Conservation (phyloP, 768 basidiomycete genomes). For the Hemileccinum impolitum region DNA sequence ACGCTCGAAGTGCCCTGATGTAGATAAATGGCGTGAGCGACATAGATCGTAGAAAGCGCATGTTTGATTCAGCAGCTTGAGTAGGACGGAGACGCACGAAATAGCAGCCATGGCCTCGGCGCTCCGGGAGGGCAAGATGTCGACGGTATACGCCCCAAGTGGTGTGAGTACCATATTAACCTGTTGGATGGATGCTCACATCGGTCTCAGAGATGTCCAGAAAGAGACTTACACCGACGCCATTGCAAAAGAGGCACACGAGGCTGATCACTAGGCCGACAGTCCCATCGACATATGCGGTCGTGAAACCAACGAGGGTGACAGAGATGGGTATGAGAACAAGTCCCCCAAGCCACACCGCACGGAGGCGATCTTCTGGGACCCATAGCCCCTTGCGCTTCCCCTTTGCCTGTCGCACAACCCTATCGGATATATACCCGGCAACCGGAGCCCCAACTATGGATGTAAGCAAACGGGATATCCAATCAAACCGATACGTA, state of each 20-base stretch:
- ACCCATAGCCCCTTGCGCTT: conserved; percentile 56
- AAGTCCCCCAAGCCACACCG: conserved; percentile 42
- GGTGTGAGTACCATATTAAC: conserved; percentile 56
- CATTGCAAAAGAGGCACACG: conserved; percentile 58
- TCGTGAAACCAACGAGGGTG: conserved; percentile 47
- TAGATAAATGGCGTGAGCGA: too few species aligned
- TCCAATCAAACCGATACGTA: background rate
- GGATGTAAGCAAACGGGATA: background rate
- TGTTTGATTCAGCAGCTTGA: conserved; percentile 4
- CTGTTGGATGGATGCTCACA: conserved; percentile 28
- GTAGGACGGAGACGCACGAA: conserved; percentile 37
- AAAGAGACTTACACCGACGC: conserved; percentile 53
- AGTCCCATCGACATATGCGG: conserved; percentile 45
- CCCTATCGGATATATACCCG: conserved; percentile 55
- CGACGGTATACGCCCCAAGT: conserved; percentile 55
- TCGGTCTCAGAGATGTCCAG: background rate
- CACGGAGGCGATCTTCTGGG: conserved; percentile 67
- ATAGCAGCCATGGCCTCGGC: conserved; percentile 61
- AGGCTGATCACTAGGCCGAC: conserved; percentile 51
- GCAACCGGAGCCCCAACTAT: conserved; percentile 59
- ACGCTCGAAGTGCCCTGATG: background rate
- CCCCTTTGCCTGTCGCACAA: conserved; percentile 46
- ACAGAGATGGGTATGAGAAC: conserved; percentile 53
- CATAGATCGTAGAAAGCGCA: too few species aligned
- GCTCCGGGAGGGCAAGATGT: conserved; percentile 56